A percentile compares a stretch with the other conserved stretches of the same genome.
Conservation (phyloP, 345 rosid species). For the Melaleuca quinquenervia region DNA sequence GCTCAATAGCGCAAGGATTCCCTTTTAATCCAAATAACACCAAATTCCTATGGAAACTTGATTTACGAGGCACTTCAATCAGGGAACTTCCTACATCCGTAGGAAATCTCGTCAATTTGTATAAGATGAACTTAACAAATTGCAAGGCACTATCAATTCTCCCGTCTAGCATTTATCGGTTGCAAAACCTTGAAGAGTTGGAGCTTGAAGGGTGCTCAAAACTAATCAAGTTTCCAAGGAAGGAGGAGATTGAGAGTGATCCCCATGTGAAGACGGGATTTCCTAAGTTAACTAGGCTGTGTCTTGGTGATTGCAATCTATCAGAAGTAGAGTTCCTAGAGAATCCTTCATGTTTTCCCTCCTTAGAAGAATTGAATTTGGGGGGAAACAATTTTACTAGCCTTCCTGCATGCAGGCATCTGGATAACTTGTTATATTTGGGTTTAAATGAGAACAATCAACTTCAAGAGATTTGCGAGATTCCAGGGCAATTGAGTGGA, state of each 20-base stretch:
- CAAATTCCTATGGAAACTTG: too few relatives aligned
- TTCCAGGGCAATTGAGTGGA: not conserved
- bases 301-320: accelerated
- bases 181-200: accelerated
- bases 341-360: not conserved
- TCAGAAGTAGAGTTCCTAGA: not conserved
- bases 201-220: accelerated
- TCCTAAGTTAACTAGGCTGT: accelerated
- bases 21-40: not conserved
- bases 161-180: not conserved
- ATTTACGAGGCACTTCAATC: too few relatives aligned
- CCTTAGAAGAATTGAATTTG: accelerated
- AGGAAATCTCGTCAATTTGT: not conserved
- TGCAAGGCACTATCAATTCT: not conserved
- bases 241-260: not conserved
- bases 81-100: too few relatives aligned
- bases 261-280: accelerated
- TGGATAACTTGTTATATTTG: accelerated
- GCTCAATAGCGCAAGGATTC: not conserved
- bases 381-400: accelerated
- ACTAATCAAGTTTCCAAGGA: not conserved
- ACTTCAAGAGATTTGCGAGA: not conserved
- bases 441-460: accelerated
- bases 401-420: not conserved
- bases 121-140: accelerated